Evolutionary conservation across 129 eudicot genomes (phyloP).

Genomic region (Saposhnikovia divaricata): DNA sequence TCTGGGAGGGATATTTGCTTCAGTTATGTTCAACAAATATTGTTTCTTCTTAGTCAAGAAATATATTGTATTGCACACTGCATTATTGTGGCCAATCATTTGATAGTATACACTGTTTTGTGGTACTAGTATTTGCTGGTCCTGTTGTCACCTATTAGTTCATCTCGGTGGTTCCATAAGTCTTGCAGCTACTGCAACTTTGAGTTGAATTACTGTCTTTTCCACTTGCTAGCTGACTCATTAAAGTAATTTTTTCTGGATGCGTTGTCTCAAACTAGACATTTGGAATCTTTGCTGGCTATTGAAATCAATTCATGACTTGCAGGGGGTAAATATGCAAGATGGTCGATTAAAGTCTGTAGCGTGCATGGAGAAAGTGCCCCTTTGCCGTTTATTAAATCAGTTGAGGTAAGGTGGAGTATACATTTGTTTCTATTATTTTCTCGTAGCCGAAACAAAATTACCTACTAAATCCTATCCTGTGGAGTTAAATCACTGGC

Average conservation of each 20-base stretch:
- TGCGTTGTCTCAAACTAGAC: not conserved
- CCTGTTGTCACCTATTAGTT: not conserved
- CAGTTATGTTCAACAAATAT: not conserved
- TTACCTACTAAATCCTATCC: not conserved
- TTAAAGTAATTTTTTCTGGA: not conserved
- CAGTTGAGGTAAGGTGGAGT: constrained; percentile 36
- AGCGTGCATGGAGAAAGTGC: constrained; percentile 67
- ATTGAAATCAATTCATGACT: not conserved
- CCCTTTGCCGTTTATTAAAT: constrained; percentile 54
- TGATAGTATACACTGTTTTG: not conserved
- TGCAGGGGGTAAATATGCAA: constrained; percentile 45
- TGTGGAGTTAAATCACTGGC: not conserved
- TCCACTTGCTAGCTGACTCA: not conserved
- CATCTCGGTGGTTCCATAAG: not conserved
- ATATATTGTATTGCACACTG: not conserved
- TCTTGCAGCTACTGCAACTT: not conserved
- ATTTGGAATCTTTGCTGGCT: constrained; percentile 4
- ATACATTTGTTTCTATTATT: not conserved
- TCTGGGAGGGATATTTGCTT: not conserved
- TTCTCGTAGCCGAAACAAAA: not conserved
- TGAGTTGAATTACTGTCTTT: not conserved
- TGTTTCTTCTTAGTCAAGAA: not conserved
- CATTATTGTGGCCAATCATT: not conserved
- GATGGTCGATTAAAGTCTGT: constrained; percentile 46
- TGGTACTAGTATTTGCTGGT: not conserved